These are phyloP conservation scores for Peronosclerospora sorghi DNA, from an alignment of 352 stramenopile species.

Conservation along the genomic window DNA sequence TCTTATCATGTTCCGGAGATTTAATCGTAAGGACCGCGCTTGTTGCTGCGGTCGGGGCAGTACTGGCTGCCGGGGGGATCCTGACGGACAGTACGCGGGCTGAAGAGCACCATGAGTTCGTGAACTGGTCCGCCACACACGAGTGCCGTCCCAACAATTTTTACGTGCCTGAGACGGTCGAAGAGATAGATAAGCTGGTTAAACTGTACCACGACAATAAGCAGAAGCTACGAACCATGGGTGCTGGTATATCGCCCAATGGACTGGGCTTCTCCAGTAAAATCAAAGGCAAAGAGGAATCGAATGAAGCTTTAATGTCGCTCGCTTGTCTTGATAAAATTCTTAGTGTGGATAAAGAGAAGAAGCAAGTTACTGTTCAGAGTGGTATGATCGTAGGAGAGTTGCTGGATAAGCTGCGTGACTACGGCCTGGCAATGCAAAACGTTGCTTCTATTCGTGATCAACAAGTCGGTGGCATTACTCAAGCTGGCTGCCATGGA, in stretches of 20 bases:
- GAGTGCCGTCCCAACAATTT: slow-evolving; percentile 55
- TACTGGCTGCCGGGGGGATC: slow-evolving; percentile 11
- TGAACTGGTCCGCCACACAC: slow-evolving; percentile 79
- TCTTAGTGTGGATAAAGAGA: slow-evolving; percentile 81
- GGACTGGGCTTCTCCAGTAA: slow-evolving; percentile 86
- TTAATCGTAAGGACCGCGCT: slow-evolving; percentile 5
- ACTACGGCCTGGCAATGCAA: slow-evolving; percentile 90
- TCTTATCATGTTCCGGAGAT: background rate
- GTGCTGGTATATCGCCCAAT: slow-evolving; percentile 94
- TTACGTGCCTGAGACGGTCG: slow-evolving; percentile 56
- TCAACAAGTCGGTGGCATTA: slow-evolving; percentile 96
- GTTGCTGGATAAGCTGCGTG: slow-evolving; percentile 60
- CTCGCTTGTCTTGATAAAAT: slow-evolving; percentile 90
- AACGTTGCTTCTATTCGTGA: slow-evolving; percentile 98
- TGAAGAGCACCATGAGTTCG: slow-evolving; percentile 50
- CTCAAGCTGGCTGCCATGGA: slow-evolving; percentile 92
- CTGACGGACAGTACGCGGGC: slow-evolving; percentile 5
- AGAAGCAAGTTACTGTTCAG: slow-evolving; percentile 89
- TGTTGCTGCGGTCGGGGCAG: slow-evolving; percentile 9
- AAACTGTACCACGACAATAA: slow-evolving; percentile 45
- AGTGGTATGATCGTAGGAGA: slow-evolving; percentile 63
- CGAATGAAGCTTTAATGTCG: slow-evolving; percentile 79
- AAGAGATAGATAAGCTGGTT: slow-evolving; percentile 58
- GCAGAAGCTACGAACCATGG: slow-evolving; percentile 87
- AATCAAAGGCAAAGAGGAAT: slow-evolving; percentile 8